phyloP scores from a whole-genome alignment of 179 eudicot genomes.

The Nepenthes alata region DNA sequence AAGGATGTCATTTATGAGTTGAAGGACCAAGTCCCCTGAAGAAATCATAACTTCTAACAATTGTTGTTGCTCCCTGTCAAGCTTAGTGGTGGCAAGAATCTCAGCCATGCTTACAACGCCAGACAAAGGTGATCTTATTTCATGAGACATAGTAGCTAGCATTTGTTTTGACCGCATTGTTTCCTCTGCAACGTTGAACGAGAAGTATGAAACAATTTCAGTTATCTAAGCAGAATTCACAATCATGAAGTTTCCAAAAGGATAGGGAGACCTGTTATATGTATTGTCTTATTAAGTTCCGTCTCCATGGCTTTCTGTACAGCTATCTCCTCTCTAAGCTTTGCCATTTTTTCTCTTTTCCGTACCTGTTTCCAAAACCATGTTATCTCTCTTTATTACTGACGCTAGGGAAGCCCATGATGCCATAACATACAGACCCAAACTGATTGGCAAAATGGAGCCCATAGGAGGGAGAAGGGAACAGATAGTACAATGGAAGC shows the following conservation, averaged over 20 bases:
- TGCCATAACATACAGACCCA: too few relatives aligned
- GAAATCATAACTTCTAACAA: constrained; percentile 74
- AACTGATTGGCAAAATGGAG: background rate
- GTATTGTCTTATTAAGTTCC: constrained; percentile 79
- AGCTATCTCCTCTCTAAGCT: constrained; percentile 77
- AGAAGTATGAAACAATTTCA: constrained; percentile 4
- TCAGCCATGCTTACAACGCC: constrained; percentile 97
- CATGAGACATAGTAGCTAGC: constrained; percentile 98
- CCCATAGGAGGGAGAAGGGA: too few relatives aligned
- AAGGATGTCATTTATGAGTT: constrained; percentile 87
- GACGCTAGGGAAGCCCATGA: background rate
- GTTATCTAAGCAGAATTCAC: background rate
- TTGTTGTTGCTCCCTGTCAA: constrained; percentile 65
- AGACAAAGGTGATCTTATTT: constrained; percentile 84
- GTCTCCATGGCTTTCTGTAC: constrained; percentile 96
- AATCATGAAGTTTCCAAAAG: background rate
- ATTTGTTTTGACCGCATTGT: constrained; percentile 91
- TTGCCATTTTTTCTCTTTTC: constrained; percentile 83
- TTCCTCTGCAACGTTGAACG: constrained; percentile 53
- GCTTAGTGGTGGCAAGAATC: constrained; percentile 61
- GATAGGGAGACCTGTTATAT: constrained; percentile 51
- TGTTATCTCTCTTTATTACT: constrained; percentile 1
- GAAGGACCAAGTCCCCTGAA: constrained; percentile 83
- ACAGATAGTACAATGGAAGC: too few relatives aligned
- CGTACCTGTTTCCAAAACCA: constrained; percentile 40